Conservation (phyloP, 768 basidiomycete species). For the Polyporus arcularius region DNA sequence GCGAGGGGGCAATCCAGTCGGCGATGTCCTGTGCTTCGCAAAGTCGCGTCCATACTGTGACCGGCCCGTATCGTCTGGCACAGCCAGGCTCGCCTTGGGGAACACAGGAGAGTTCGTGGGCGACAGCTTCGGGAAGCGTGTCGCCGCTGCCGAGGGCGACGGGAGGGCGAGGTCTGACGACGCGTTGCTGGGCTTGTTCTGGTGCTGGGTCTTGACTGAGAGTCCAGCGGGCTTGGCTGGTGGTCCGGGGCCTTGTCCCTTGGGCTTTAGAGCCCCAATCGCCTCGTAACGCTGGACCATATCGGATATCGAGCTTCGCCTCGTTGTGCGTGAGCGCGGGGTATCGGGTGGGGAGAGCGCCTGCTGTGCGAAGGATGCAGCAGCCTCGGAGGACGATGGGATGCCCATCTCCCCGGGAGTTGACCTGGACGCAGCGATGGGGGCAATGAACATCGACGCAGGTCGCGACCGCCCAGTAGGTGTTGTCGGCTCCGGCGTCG, state of each 20-base stretch:
- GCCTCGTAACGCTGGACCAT: conserved; percentile 85
- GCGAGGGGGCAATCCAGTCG: conserved; percentile 25
- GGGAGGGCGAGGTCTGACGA: conserved; percentile 1
- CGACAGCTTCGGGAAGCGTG: conserved; percentile 30
- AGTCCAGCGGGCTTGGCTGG: conserved; percentile 34
- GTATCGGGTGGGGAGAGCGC: conserved; percentile 48
- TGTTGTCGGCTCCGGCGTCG: conserved; percentile 17
- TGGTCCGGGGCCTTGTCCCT: conserved; percentile 8
- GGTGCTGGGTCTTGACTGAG: conserved; percentile 23
- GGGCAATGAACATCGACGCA: conserved; percentile 80
- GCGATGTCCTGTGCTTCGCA: conserved; percentile 10
- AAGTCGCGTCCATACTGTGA: conserved; percentile 15
- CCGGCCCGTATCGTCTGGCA: conserved; percentile 19
- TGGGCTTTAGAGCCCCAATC: conserved; percentile 39
- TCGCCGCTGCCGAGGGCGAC: conserved; percentile 28
- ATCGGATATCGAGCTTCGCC: conserved; percentile 81
- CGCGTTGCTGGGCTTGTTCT: conserved; percentile 7
- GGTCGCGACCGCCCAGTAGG: conserved; percentile 60
- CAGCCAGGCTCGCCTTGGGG: conserved; percentile 21
- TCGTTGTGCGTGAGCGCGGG: conserved; percentile 41
- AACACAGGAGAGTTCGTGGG: conserved; percentile 28
- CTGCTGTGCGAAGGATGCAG: conserved; percentile 25
- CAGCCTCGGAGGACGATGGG: conserved; percentile 33
- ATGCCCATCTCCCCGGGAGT: conserved; percentile 43
- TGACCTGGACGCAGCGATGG: conserved; percentile 41